A percentile compares a stretch with the other conserved stretches of the same genome.
phyloP scores from a whole-genome alignment of 2,329 filamentous ascomycete species.

The Furcasterigmium furcatum region DNA sequence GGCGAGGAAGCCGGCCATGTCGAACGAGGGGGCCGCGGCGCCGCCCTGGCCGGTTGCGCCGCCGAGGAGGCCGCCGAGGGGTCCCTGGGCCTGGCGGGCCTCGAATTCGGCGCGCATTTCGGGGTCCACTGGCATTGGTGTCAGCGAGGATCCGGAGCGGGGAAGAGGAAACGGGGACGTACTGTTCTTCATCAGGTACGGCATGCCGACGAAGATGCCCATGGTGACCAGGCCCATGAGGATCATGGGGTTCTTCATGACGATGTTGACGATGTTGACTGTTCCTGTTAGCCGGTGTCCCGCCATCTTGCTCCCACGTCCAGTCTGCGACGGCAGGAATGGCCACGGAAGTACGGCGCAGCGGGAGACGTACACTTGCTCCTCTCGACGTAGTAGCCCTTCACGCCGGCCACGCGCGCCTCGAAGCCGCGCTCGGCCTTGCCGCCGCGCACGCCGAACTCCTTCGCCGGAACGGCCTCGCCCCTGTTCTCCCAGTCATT shows the following conservation, averaged over 20 bases:
- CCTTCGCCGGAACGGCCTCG: constrained; percentile 40
- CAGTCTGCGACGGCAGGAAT: no score
- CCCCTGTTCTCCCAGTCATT: constrained; percentile 90
- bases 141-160: background rate
- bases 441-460: constrained; percentile 7
- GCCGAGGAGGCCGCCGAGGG: constrained; percentile 56
- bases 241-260: constrained; percentile 92
- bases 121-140: constrained; percentile 73
- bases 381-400: constrained; percentile 76
- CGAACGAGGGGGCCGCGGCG: constrained; percentile 49
- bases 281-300: constrained; percentile 1
- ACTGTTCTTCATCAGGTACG: constrained; percentile 95
- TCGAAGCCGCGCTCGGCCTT: constrained; percentile 46
- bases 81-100: constrained; percentile 76
- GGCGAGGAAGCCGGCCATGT: constrained; percentile 62
- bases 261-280: constrained; percentile 76
- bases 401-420: constrained; percentile 57
- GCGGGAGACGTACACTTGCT: constrained; percentile 61
- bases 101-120: constrained; percentile 92
- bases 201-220: constrained; percentile 85
- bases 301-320: no score
- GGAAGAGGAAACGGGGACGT: no score
- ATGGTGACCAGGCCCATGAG: constrained; percentile 83
- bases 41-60: constrained; percentile 20
- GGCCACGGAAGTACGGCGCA: background rate